Conservation (phyloP, 192 early-diverging fungal genomes). For the Entomortierella chlamydospora region DNA sequence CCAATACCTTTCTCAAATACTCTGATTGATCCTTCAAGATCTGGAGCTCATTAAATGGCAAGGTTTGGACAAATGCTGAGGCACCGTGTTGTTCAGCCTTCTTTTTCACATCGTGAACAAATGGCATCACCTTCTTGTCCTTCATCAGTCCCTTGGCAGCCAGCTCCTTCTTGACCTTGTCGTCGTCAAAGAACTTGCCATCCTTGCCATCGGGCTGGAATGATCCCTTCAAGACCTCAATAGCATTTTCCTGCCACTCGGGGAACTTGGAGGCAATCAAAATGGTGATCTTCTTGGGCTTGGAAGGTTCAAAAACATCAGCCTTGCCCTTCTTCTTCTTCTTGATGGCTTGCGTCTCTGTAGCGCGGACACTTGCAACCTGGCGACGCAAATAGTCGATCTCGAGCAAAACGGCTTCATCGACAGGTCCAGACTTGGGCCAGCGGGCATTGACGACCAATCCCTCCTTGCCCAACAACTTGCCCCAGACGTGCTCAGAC, state of each 20-base stretch:
- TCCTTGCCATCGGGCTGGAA: constrained; percentile 65
- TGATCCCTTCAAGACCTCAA: constrained; percentile 59
- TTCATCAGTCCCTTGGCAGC: constrained; percentile 80
- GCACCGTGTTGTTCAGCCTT: constrained; percentile 73
- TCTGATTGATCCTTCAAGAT: constrained; percentile 64
- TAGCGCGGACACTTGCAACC: constrained; percentile 80
- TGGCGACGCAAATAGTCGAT: constrained; percentile 84
- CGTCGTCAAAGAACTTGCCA: constrained; percentile 76
- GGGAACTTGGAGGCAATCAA: constrained; percentile 88
- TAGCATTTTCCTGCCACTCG: constrained; percentile 89
- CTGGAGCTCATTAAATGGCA: constrained; percentile 87
- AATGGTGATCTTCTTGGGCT: constrained; percentile 80
- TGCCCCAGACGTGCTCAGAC: constrained; percentile 91
- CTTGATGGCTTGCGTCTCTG: constrained; percentile 77
- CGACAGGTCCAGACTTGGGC: constrained; percentile 66
- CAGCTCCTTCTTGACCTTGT: constrained; percentile 76
- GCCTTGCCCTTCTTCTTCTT: constrained; percentile 80
- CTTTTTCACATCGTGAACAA: constrained; percentile 92
- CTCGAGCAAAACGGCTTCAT: constrained; percentile 78
- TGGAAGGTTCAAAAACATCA: constrained; percentile 66
- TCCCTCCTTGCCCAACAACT: constrained; percentile 76
- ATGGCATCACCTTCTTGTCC: constrained; percentile 98
- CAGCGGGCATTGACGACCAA: constrained; percentile 76
- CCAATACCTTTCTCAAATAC: constrained; percentile 69
- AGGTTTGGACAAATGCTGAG: constrained; percentile 82